These are phyloP conservation scores for Grosmannia huntii DNA, from an alignment of 2,329 filamentous ascomycete genomes.

Conservation along the genomic window DNA sequence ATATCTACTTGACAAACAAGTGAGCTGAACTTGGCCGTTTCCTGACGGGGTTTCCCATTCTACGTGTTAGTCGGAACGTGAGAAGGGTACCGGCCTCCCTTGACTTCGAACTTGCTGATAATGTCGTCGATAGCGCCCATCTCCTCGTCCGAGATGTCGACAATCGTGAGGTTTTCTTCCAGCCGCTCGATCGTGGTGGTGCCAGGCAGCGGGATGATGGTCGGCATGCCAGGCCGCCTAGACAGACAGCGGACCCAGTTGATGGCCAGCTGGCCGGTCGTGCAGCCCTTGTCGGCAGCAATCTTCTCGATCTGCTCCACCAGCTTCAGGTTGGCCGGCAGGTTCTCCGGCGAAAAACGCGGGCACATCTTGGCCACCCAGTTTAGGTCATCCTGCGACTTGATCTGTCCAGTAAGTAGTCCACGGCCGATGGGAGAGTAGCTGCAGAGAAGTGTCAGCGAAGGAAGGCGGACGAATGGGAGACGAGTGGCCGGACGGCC, in stretches of 20 bases:
- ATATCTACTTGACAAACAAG: no score
- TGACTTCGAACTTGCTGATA: slow-evolving; percentile 5
- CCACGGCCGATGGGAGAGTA: slow-evolving; percentile 27
- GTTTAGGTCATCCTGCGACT: slow-evolving; percentile 25
- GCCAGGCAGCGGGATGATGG: slow-evolving; percentile 35
- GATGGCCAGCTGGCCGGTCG: slow-evolving; percentile 38
- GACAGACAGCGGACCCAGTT: slow-evolving; percentile 40
- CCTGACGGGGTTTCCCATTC: not conserved
- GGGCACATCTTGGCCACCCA: slow-evolving; percentile 26
- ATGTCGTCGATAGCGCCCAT: slow-evolving; percentile 22
- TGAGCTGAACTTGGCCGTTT: no score
- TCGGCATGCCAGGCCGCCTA: slow-evolving; percentile 21
- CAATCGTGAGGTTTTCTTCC: slow-evolving; percentile 30
- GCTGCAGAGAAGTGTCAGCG: not conserved
- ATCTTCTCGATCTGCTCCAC: slow-evolving; percentile 32
- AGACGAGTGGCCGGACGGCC: not conserved
- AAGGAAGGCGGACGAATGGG: not conserved
- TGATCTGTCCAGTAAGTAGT: slow-evolving; percentile 30
- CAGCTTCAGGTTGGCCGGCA: slow-evolving; percentile 35
- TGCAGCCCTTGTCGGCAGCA: slow-evolving; percentile 34
- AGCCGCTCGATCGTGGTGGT: slow-evolving; percentile 27
- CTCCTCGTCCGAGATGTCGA: slow-evolving; percentile 24
- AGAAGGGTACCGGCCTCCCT: slow-evolving; percentile 10
- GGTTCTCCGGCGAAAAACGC: slow-evolving; percentile 36
- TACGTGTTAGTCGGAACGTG: not conserved